Percentiles rank a stretch among this genome's conserved stretches.
Evolutionary conservation across 345 rosid genomes (phyloP).

Genomic region (Eucalyptus marginata): DNA sequence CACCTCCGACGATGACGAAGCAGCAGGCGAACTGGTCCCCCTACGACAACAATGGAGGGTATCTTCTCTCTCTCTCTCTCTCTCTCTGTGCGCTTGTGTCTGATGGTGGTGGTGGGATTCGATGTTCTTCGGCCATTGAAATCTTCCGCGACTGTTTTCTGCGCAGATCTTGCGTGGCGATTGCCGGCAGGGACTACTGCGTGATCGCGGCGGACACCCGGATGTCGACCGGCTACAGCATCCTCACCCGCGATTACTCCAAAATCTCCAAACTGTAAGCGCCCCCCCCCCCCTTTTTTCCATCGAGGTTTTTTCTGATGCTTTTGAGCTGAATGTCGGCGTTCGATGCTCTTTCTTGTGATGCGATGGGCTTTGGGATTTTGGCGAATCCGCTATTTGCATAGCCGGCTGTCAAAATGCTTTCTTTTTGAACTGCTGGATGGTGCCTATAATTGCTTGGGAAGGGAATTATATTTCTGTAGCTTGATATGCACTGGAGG

Average conservation of each 20-base stretch:
- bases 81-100: not conserved
- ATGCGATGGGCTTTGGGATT: not conserved
- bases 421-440: not conserved
- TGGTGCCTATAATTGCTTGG: not conserved
- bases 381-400: not conserved
- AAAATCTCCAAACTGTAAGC: conserved; percentile 71
- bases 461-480: not conserved
- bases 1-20: conserved; percentile 43
- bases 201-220: conserved; percentile 95
- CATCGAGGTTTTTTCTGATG: not conserved
- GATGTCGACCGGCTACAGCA: conserved; percentile 91
- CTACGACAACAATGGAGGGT: conserved; percentile 99
- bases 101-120: not conserved
- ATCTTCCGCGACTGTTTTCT: not conserved
- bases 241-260: conserved; percentile 87
- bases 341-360: not conserved
- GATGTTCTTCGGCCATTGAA: not conserved
- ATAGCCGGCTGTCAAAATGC: not conserved
- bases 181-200: conserved; percentile 93
- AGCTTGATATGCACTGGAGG: rapidly evolving
- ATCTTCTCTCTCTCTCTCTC: not conserved
- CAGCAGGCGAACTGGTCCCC: conserved; percentile 82
- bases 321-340: not conserved
- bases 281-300: not conserved
- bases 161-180: conserved; percentile 76